Base-by-base conservation (phyloP, 257 asterid species). In the Oldenlandia corymbosa region DNA sequence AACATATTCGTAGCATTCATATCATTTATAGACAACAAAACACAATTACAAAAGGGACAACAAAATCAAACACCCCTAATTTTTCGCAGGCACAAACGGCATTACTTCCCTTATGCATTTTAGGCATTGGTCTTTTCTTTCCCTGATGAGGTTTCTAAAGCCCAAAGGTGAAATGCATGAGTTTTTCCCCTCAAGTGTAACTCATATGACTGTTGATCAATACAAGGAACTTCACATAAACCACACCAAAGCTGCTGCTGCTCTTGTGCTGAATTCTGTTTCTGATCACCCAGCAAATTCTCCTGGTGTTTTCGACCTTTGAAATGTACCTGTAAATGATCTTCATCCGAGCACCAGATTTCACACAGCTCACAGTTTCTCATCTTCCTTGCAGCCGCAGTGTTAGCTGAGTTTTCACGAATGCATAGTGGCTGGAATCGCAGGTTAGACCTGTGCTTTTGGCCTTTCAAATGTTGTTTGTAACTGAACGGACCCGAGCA, bases 291-390 rank as follows among this genome's bases (percentile, higher is more conserved):
- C 14, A 58, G 69, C 23, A 82, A 10, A 49, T 74, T 87, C 8
- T 78, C 76, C 73, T 70, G 70, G 83, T 87, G 95, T 60, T 79
- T 87, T 66, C 76, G 62, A 34, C 93, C 95, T 32, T 60, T 67
- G 21, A 70, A 75, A 73, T 84, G 93, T 68, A 74, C 37, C 5
- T 52, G 46, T 18, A 87, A 37, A 12, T 61, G 31, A 45, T 32
- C 43, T 53, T 47, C 43, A 11, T 83, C 88, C 0, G 73, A 2
- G 75, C 87, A 87, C 73, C 70, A 78, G 37, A 84, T 79, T 45
- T 67, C 42, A 32, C 95, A 84, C 14, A 78, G 49, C 0, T 83
- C 75, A 56, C 90, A 84, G 46, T 46, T 70, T 10, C 72, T 76
- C 41, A 28, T 43, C 27, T 46, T 58, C 24, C 12, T 61, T 30